Base-by-base conservation (phyloP, 352 stramenopile genomes). In the Phytophthora hibernalis region DNA sequence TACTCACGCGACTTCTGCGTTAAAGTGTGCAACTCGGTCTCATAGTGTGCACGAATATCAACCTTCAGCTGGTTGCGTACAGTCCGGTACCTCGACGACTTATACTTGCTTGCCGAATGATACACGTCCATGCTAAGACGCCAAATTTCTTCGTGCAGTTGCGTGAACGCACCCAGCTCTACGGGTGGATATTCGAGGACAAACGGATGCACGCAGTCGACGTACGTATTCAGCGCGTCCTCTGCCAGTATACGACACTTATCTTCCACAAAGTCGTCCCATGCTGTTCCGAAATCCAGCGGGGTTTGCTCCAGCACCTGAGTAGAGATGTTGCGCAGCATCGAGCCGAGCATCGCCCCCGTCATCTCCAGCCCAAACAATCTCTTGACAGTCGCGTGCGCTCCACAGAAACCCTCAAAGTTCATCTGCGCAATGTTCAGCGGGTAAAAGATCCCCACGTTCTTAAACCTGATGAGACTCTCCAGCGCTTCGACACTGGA, bases 51-150 rank as follows among this genome's bases (percentile, higher is more conserved):
- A 11, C 63, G 74, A 9, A 95, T 78, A 12, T 87, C 69, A 26
- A 35, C 45, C 37, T 91, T 87, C 4, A 96, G 74, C 26, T 74
- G 65, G 12, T 59, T 65, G 42, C 85, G 82, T n/a, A 90, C 73
- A 15, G 53, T 75, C 11, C 80, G 81, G 21, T 76, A 61, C 3
- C 72, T 80, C 1, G 74, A 54, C n/a, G 84, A 80, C 42, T 78
- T 79, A 16, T 67, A 82, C 20, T 77, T 77, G 4, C 62, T 76
- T 0, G 74, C 56, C 4, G 80, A 75, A 64, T 85, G 74, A 33
- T 83, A 96, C 9, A 93, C 72, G 38, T 91, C 83, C 72, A 93
- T 73, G 3, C 84, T 85, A 2, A 96, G 77, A 10, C 77, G 76
- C 52, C 56, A 72, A 28, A 96, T 77, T n/a, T 96, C 87, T 20